A percentile compares a stretch with the other conserved stretches of the same genome.
Evolutionary conservation across 768 basidiomycete genomes (phyloP).

Genomic region (Fomitopsis serialis): DNA sequence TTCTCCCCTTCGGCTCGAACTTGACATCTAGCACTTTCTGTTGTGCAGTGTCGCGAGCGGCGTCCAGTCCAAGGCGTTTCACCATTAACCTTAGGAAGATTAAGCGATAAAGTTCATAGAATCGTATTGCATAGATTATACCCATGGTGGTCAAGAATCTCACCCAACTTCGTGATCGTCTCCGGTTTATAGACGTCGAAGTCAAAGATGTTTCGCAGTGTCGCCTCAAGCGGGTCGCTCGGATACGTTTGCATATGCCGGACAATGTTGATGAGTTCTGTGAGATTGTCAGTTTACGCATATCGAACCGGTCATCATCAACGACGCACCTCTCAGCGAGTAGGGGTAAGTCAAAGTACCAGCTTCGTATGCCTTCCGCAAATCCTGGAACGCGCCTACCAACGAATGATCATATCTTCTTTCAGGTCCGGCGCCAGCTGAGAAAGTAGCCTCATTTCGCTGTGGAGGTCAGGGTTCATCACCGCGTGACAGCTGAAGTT

Average conservation of each 20-base stretch:
- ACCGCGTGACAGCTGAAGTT: constrained; percentile 63
- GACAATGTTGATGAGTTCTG: constrained; percentile 63
- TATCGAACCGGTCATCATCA: not conserved
- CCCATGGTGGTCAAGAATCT: constrained; percentile 59
- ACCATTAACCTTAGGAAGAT: constrained; percentile 39
- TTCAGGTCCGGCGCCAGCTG: constrained; percentile 59
- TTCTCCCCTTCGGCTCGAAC: constrained; percentile 49
- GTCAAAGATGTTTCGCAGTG: constrained; percentile 62
- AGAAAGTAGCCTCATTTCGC: constrained; percentile 53
- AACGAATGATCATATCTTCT: constrained; percentile 49
- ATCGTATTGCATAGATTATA: constrained; percentile 19
- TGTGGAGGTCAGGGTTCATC: constrained; percentile 60
- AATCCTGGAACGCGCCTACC: constrained; percentile 60
- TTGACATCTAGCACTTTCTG: constrained; percentile 47
- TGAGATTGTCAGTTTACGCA: not conserved
- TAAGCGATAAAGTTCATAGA: not conserved
- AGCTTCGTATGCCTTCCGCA: constrained; percentile 51
- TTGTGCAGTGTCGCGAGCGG: constrained; percentile 47
- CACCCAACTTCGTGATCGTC: constrained; percentile 53
- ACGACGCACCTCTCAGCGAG: constrained; percentile 51
- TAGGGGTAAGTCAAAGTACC: constrained; percentile 63
- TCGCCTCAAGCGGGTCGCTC: constrained; percentile 48
- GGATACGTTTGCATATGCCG: constrained; percentile 60
- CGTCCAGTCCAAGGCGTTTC: constrained; percentile 49
- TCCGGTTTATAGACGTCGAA: constrained; percentile 66